phyloP scores from a whole-genome alignment of 257 asterid genomes.

The Rubia yunnanensis region DNA sequence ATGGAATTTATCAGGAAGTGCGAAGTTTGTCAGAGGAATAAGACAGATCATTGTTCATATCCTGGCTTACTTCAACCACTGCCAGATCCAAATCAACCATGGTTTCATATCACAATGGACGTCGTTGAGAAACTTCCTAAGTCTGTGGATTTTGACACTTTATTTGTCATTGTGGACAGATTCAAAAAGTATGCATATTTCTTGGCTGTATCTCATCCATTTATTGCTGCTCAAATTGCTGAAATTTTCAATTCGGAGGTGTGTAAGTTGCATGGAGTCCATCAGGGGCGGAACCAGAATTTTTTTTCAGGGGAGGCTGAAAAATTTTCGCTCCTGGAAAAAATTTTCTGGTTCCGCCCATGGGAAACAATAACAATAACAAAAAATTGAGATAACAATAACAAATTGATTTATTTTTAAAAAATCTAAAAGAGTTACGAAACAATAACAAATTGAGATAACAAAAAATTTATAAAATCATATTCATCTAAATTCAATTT shows the following conservation, averaged over 20 bases:
- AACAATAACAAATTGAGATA: no score
- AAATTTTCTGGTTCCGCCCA: no score
- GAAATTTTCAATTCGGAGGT: neutral
- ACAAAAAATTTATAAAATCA: no score
- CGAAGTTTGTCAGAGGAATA: neutral
- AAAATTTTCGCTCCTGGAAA: no score
- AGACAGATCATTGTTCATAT: neutral
- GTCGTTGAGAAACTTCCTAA: no score
- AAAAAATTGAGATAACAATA: no score
- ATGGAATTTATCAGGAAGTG: neutral
- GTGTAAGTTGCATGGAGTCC: neutral
- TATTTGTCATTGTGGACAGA: neutral
- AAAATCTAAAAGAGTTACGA: no score
- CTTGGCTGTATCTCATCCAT: neutral
- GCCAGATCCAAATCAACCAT: neutral
- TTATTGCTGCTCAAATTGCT: neutral
- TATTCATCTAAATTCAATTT: no score
- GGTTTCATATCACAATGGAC: neutral
- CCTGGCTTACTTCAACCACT: neutral
- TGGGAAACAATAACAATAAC: no score
- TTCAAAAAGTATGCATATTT: neutral
- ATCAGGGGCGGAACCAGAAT: no score
- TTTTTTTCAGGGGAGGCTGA: no score
- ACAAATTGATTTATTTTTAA: no score
- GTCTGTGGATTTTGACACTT: neutral